phyloP scores from a whole-genome alignment of 371 early-diverging fungal species.

The Mortierella sp. region DNA sequence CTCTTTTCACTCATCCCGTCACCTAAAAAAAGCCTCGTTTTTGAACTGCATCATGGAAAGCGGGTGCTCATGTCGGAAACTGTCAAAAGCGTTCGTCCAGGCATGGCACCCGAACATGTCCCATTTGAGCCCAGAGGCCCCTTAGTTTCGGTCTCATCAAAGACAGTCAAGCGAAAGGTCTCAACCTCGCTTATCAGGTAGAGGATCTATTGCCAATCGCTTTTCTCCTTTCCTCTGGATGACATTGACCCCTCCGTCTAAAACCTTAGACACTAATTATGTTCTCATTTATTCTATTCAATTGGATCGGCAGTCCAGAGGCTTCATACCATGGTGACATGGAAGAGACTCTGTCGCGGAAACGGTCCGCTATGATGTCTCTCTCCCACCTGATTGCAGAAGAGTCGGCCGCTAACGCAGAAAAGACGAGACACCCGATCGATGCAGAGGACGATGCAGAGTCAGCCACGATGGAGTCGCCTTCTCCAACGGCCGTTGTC shows the following conservation, averaged over 20 bases:
- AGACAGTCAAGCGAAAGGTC: constrained; percentile 22
- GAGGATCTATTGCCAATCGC: not conserved
- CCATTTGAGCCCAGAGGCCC: constrained; percentile 5
- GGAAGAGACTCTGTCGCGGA: constrained; percentile 19
- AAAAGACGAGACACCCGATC: constrained; percentile 1
- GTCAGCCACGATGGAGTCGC: constrained; percentile 15
- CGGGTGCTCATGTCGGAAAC: constrained; percentile 44
- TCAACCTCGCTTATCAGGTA: constrained; percentile 22
- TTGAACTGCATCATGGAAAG: constrained; percentile 47
- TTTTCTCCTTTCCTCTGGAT: not conserved
- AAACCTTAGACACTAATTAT: no score
- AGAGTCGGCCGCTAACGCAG: not conserved
- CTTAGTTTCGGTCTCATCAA: not conserved
- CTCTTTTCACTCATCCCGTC: not conserved
- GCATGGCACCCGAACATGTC: constrained; percentile 33
- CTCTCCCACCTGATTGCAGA: constrained; percentile 29
- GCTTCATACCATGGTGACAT: not conserved
- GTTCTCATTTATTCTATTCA: no score
- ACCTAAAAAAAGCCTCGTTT: constrained; percentile 19
- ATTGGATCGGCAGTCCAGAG: no score
- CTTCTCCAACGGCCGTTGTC: constrained; percentile 42
- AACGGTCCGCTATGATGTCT: constrained; percentile 37
- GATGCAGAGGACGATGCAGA: no score
- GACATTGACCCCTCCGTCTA: no score
- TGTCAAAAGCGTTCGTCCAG: constrained; percentile 30